Evolutionary conservation across 345 rosid species (phyloP).

Genomic region (Tarenaya hassleriana): DNA sequence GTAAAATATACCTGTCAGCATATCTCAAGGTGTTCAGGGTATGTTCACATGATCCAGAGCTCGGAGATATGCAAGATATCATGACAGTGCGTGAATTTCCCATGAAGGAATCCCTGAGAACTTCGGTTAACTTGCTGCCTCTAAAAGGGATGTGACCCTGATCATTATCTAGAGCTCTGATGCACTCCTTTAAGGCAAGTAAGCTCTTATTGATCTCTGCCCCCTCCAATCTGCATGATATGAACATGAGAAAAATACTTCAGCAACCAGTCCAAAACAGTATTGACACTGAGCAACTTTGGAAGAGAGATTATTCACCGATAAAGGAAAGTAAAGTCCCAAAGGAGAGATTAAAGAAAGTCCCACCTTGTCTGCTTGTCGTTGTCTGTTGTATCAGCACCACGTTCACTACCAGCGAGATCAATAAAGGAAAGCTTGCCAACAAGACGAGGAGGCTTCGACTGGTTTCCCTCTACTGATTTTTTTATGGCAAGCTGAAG

Average conservation of each 20-base stretch:
- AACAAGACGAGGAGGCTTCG: conserved; percentile 84
- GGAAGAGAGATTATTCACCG: background rate
- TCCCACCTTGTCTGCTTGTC: conserved; percentile 91
- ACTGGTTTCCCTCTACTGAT: conserved; percentile 66
- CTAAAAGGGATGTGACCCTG: conserved; percentile 98
- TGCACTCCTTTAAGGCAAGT: conserved; percentile 95
- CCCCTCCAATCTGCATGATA: conserved; percentile 87
- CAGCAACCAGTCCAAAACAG: no score
- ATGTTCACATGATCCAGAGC: conserved; percentile 97
- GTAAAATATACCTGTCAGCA: conserved; percentile 76
- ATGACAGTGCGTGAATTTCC: conserved; percentile 98
- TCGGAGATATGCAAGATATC: conserved; percentile 97
- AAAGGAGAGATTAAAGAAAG: conserved; percentile 11
- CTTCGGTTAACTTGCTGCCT: conserved; percentile 97
- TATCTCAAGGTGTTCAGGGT: conserved; percentile 96
- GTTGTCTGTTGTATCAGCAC: conserved; percentile 98
- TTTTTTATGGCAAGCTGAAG: conserved; percentile 94
- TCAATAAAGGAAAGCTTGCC: conserved; percentile 97
- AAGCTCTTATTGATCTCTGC: conserved; percentile 98
- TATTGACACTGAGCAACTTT: conserved; percentile 4
- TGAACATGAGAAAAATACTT: no score
- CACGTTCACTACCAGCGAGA: conserved; percentile 99
- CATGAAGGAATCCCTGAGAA: conserved; percentile 96
- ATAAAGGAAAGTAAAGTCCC: no score
- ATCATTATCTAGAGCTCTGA: conserved; percentile 98